These are phyloP conservation scores for Pythium insidiosum DNA, from an alignment of 352 stramenopile species.

Conservation along the genomic window DNA sequence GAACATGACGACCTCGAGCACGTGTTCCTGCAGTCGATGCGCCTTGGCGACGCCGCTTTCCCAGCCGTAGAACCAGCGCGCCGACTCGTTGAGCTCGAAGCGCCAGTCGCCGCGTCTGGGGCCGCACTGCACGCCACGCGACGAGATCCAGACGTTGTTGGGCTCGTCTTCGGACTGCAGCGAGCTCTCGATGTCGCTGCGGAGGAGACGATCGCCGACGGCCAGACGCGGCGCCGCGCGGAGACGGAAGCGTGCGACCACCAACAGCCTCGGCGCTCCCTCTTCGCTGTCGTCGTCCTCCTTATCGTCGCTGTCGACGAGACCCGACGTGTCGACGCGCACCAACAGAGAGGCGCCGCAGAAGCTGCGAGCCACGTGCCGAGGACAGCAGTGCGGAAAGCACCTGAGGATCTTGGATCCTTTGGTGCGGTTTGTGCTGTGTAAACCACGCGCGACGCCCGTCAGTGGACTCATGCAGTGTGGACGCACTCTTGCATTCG, in stretches of 20 bases:
- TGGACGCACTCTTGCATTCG: no score
- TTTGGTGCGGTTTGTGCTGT: conserved; percentile 11
- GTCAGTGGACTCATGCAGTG: no score
- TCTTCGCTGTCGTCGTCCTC: no score
- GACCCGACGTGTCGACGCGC: conserved; percentile 14
- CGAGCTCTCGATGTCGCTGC: conserved; percentile 13
- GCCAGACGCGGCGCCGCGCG: conserved; percentile 21
- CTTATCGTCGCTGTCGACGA: neutral
- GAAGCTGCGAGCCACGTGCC: conserved; percentile 52
- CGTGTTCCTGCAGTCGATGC: conserved; percentile 42
- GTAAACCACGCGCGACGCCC: no score
- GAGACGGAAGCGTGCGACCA: conserved; percentile 33
- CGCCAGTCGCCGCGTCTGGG: neutral
- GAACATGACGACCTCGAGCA: conserved; percentile 24
- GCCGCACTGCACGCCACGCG: conserved; percentile 7
- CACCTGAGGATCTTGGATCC: no score
- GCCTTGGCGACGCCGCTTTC: conserved; percentile 48
- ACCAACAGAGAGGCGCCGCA: conserved; percentile 41
- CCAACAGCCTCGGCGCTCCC: conserved; percentile 13
- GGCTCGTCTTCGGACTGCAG: conserved; percentile 43
- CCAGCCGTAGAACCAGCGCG: conserved; percentile 65
- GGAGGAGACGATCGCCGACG: neutral
- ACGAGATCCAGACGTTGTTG: conserved; percentile 45
- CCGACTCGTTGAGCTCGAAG: conserved; percentile 42
- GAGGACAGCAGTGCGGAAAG: no score